Evolutionary conservation across 2,329 filamentous ascomycete species (phyloP).

Genomic region (Fusarium acutatum): DNA sequence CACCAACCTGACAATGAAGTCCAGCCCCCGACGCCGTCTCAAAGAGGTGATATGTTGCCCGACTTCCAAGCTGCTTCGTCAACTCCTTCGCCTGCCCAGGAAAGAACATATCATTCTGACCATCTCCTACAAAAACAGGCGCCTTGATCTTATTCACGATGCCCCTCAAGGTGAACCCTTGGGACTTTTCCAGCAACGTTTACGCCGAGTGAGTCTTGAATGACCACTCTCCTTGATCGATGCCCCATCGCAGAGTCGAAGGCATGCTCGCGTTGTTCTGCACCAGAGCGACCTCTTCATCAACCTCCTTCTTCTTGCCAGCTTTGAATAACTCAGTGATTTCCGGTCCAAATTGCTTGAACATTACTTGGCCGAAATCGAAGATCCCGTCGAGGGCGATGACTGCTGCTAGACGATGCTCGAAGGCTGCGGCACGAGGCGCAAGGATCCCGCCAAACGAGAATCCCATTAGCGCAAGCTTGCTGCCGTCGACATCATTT

Average conservation of each 20-base stretch:
- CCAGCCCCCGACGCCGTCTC: not conserved
- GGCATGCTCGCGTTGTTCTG: not conserved
- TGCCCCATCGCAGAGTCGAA: not conserved
- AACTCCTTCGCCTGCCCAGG: not conserved
- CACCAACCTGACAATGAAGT: slow-evolving; percentile 7
- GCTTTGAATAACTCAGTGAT: not conserved
- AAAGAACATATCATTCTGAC: slow-evolving; percentile 13
- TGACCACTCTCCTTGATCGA: slow-evolving; percentile 10
- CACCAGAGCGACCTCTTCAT: not conserved
- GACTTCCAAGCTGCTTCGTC: not conserved
- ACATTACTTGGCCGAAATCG: not conserved
- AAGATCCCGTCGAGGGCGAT: slow-evolving; percentile 1
- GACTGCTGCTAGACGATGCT: slow-evolving; percentile 51
- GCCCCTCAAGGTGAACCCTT: slow-evolving; percentile 25
- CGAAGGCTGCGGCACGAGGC: slow-evolving; percentile 53
- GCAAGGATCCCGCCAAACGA: slow-evolving; percentile 54
- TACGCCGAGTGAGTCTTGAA: slow-evolving; percentile 14
- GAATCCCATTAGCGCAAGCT: slow-evolving; percentile 50
- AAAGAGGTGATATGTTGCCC: slow-evolving; percentile 1
- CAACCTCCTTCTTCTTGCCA: not conserved
- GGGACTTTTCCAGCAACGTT: not conserved
- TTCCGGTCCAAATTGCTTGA: not conserved
- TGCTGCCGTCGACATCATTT: slow-evolving; percentile 43
- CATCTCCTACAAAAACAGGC: slow-evolving; percentile 34
- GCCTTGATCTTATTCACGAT: slow-evolving; percentile 26